Base-by-base conservation (phyloP, 2,329 filamentous ascomycete species). In the Chaetoscypha palmicola region DNA sequence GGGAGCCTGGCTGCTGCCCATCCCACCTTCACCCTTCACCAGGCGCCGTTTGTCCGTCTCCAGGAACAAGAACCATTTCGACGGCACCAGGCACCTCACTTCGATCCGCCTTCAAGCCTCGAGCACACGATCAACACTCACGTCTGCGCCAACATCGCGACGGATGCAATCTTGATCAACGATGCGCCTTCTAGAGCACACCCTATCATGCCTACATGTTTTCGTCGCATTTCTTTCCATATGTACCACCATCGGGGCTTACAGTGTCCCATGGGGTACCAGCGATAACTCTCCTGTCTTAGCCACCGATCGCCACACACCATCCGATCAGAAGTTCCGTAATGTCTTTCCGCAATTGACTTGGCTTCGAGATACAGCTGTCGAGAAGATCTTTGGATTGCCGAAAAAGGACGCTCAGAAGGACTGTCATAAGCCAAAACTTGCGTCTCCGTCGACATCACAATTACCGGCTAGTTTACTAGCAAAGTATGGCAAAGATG, bases 401-500 rank as follows among this genome's bases (percentile, higher is more conserved):
- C 54, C 22, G 24, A 58, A 53, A 43, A 24, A 45, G 43, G 47
- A 49, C 19, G n/a, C 21, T 56, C 50, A 55, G 49, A 33, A 39
- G 19, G 41, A 26, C n/a, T 26, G 33, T 12, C 38, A 56, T 16
- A 53, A 50, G 24, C 38, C 47, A 14, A 41, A 33, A 23, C 36
- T 47, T 22, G 41, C 32, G 5, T 40, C 43, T 30, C 45, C 53
- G 11, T 49, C 58, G 38, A 61, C 49, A 44, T 57, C 58, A 52
- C 57, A 47, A 61, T 53, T 68, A 21, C 59, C 61, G 3, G 45
- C 53, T 2, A 60, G 50, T 12, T 43, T 62, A 10, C 62, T 68
- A 21, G 66, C 60, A 21, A 67, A 68, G 51, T 95, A 95, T 62
- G 78, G 79, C 49, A 77, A 83, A 50, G 82, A 96, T 64, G 73